Evolutionary conservation across 2,329 filamentous ascomycete genomes (phyloP).

Genomic region (Metarhizium rileyi): DNA sequence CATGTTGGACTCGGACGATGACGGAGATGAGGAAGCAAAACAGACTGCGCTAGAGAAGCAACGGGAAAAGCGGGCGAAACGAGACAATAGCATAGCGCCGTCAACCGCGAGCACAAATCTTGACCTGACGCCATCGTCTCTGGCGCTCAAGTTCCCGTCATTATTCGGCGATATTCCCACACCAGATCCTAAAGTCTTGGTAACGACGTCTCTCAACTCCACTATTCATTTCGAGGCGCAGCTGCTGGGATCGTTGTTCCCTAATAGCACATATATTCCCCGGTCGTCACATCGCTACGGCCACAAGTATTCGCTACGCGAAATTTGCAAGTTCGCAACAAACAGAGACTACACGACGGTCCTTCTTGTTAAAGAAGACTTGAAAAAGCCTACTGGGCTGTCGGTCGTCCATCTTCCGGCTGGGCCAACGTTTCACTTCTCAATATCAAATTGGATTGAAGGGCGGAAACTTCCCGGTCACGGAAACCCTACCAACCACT

Average conservation of each 20-base stretch:
- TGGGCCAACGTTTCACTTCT: constrained; percentile 90
- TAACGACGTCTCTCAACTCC: constrained; percentile 85
- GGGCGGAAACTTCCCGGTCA: constrained; percentile 83
- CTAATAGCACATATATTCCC: constrained; percentile 77
- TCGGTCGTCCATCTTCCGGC: constrained; percentile 75
- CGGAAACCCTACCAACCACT: constrained; percentile 78
- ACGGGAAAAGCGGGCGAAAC: constrained; percentile 33
- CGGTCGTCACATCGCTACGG: constrained; percentile 74
- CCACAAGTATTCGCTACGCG: constrained; percentile 84
- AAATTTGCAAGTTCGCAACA: constrained; percentile 78
- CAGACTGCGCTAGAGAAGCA: constrained; percentile 32
- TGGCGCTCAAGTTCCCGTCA: constrained; percentile 51
- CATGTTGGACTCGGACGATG: constrained; percentile 62
- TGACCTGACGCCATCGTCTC: constrained; percentile 50
- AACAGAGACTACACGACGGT: constrained; percentile 78
- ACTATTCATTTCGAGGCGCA: constrained; percentile 77
- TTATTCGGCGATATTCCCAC: constrained; percentile 51
- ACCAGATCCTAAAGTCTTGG: constrained; percentile 69
- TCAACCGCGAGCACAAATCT: constrained; percentile 55
- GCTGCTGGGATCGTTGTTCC: constrained; percentile 72
- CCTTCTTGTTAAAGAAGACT: constrained; percentile 78
- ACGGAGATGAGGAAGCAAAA: constrained; percentile 40
- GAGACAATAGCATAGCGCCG: constrained; percentile 42
- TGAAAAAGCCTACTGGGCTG: constrained; percentile 72
- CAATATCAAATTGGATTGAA: constrained; percentile 81